phyloP scores from a whole-genome alignment of 345 rosid species.

The Eucalyptus pumila region DNA sequence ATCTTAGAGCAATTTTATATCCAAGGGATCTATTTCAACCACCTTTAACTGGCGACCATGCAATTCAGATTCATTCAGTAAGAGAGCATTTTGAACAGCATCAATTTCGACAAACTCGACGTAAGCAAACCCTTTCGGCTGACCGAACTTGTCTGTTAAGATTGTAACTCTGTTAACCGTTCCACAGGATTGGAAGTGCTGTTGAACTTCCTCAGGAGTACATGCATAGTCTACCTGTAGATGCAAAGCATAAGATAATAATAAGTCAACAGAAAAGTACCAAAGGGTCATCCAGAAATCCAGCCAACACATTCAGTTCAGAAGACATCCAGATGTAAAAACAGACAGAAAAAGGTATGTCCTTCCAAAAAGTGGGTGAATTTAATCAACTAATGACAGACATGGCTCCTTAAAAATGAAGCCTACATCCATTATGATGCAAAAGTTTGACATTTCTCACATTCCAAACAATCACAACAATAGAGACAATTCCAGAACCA shows the following conservation, averaged over 20 bases:
- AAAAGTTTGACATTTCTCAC: not conserved
- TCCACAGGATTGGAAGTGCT: slow-evolving; percentile 98
- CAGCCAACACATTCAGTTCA: not conserved
- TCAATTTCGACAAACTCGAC: slow-evolving; percentile 94
- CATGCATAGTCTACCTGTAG: slow-evolving; percentile 92
- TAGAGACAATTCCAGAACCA: not conserved
- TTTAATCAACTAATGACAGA: not conserved
- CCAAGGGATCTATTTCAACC: not conserved
- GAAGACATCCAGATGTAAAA: not conserved
- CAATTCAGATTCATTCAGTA: slow-evolving; percentile 86
- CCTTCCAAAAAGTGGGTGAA: not conserved
- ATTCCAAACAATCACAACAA: not conserved
- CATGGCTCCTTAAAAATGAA: not conserved
- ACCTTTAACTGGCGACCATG: slow-evolving; percentile 99
- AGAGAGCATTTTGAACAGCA: slow-evolving; percentile 90
- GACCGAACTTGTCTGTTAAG: slow-evolving; percentile 98
- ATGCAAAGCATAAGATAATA: not conserved
- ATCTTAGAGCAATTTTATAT: not conserved
- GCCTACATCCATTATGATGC: not conserved
- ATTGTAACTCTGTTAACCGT: slow-evolving; percentile 95
- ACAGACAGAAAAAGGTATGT: not conserved
- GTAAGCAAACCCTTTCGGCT: slow-evolving; percentile 97
- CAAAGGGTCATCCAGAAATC: not conserved
- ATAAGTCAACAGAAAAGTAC: not conserved
- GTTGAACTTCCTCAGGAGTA: slow-evolving; percentile 98